Base-by-base conservation (phyloP, 2,329 filamentous ascomycete genomes). In the Aotearoamyces nothofagi region DNA sequence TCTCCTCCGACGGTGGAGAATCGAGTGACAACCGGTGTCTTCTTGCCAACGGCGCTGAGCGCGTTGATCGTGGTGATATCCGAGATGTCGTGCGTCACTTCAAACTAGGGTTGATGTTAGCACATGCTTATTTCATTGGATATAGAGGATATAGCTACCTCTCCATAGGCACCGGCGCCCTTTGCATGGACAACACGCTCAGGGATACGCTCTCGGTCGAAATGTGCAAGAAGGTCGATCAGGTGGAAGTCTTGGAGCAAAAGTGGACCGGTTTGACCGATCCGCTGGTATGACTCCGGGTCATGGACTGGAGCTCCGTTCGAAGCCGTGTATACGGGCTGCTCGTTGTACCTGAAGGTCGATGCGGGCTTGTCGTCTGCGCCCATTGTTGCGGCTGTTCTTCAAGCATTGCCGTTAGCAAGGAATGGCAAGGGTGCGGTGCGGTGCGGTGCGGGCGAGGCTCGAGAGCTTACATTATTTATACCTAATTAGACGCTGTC, bases 1-100 rank as follows among this genome's bases (percentile, higher is more conserved):
- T 78, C 74, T 35, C 72, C 69, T 52, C 71, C 73, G 11, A 79
- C 73, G n/a, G 75, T 80, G 2, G 73, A 78, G 36, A 80, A 78
- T 4, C 79, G 70, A 24, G 66, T 63, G 2, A 75, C 63, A 36
- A 75, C 52, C 10, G 74, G 69, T 26, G 75, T 80, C 50, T 69
- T 69, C 57, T 81, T 81, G 40, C 77, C 78, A 30, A 69, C 59
- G 2, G 49, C 49, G 26, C 47, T 61, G 8, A 75, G 51, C 32
- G 64, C 55, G 30, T 55, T 44, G 11, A 35, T 20, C 10, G 20
- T 22, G 10, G 33, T 30, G 53, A 73, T 73, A 41, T 68, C 70
- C 9, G 63, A 53, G 29, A 46, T 41, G 29, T 46, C 43, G 27
- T 47, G 43, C n/a, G 44, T 47, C 15, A 47, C 44, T 28, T 40